phyloP scores from a whole-genome alignment of 345 rosid species.

The Salix dunnii region DNA sequence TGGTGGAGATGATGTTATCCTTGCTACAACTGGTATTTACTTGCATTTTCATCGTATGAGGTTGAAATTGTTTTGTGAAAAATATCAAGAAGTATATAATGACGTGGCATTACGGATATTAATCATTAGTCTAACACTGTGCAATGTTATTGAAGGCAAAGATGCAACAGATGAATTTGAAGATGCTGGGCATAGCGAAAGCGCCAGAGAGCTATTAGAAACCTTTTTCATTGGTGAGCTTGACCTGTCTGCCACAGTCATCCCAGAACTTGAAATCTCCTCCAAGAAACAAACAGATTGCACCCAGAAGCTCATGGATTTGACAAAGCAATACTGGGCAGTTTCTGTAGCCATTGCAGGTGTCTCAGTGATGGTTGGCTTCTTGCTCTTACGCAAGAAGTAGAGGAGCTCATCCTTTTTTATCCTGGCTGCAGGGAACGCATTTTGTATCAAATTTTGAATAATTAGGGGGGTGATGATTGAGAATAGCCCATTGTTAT shows the following conservation, averaged over 20 bases:
- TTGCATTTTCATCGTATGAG: background rate
- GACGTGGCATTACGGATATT: background rate
- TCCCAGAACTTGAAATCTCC: constrained; percentile 64
- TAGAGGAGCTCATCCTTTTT: constrained; percentile 19
- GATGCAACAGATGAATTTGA: constrained; percentile 86
- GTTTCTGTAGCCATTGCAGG: constrained; percentile 56
- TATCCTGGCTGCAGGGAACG: background rate
- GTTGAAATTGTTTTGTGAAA: background rate
- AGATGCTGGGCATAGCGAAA: constrained; percentile 79
- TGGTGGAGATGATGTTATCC: constrained; percentile 89
- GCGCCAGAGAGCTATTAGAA: constrained; percentile 65
- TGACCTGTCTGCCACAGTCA: constrained; percentile 40
- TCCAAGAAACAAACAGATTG: constrained; percentile 36
- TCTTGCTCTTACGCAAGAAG: constrained; percentile 60
- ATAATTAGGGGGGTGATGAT: background rate
- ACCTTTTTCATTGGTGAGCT: constrained; percentile 74
- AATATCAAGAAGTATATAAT: background rate
- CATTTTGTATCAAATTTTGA: constrained; percentile 18
- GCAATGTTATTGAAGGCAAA: constrained; percentile 44
- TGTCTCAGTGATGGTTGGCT: constrained; percentile 57
- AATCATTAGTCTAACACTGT: constrained; percentile 13
- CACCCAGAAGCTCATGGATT: constrained; percentile 40
- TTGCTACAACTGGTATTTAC: constrained; percentile 57
- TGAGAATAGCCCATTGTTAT: constrained; percentile 1
- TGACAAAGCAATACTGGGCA: constrained; percentile 67